Conservation (phyloP, 2,329 filamentous ascomycete species). For the Scorias spongiosa region DNA sequence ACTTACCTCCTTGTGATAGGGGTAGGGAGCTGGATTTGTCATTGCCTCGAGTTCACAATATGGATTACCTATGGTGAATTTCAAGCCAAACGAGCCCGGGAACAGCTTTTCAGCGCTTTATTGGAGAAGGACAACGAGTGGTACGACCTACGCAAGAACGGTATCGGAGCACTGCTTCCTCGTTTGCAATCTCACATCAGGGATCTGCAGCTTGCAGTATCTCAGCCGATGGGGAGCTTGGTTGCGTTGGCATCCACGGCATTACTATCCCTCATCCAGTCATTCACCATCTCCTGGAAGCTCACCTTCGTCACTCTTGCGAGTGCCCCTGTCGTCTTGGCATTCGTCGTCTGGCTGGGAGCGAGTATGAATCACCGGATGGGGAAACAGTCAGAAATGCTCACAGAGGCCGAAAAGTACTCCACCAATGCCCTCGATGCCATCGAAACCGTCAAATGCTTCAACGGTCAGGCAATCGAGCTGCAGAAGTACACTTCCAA, state of each 20-base stretch:
- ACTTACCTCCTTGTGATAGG: constrained; percentile 50
- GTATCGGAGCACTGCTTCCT: constrained; percentile 55
- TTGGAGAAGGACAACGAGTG: constrained; percentile 62
- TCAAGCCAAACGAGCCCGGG: constrained; percentile 53
- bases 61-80: constrained; percentile 73
- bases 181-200: constrained; percentile 65
- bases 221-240: constrained; percentile 61
- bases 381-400: constrained; percentile 49
- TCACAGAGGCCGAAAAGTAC: constrained; percentile 57
- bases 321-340: constrained; percentile 51
- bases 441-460: constrained; percentile 77
- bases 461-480: constrained; percentile 61
- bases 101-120: constrained; percentile 50
- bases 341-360: constrained; percentile 46
- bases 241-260: constrained; percentile 50
- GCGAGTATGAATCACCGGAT: constrained; percentile 49
- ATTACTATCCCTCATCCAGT: constrained; percentile 51
- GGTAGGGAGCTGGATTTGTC: constrained; percentile 48
- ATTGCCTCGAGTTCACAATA: constrained; percentile 48
- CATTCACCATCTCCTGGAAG: constrained; percentile 69
- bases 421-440: constrained; percentile 53
- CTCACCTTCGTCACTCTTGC: constrained; percentile 66
- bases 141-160: constrained; percentile 63
- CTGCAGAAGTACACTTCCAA: constrained; percentile 46
- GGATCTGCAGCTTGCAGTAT: constrained; percentile 67